These are phyloP conservation scores for Calonectria pauciramosa DNA, from an alignment of 2,329 filamentous ascomycete genomes.

Conservation along the genomic window DNA sequence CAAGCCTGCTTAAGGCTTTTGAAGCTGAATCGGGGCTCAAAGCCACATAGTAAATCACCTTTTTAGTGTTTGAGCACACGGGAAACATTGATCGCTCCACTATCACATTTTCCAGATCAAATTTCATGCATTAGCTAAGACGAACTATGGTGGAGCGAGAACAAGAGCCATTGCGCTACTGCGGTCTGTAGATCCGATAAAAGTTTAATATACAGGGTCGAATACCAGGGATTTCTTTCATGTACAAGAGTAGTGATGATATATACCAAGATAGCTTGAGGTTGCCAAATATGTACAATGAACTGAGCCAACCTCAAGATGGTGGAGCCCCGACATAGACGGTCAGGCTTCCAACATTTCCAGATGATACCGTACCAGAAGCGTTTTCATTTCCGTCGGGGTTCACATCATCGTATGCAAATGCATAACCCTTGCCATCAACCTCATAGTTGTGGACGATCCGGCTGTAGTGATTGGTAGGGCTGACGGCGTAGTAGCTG, in stretches of 20 bases:
- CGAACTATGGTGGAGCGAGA: no score
- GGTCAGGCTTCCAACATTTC: constrained; percentile 41
- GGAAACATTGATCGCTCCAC: no score
- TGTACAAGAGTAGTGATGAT: not conserved
- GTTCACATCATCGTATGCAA: constrained; percentile 78
- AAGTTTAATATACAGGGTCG: not conserved
- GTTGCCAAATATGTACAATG: constrained; percentile 1
- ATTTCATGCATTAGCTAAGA: not conserved
- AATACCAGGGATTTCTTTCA: not conserved
- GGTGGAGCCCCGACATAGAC: constrained; percentile 45
- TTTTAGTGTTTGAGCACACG: no score
- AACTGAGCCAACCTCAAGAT: not conserved
- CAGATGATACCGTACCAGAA: constrained; percentile 50
- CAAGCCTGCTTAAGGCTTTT: no score
- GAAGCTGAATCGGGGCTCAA: no score
- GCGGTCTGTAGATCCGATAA: not conserved
- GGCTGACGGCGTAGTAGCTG: constrained; percentile 60
- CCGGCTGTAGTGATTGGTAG: constrained; percentile 69
- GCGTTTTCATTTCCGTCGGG: constrained; percentile 68
- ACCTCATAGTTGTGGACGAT: constrained; percentile 72
- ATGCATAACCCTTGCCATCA: constrained; percentile 74
- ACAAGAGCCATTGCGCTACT: not conserved
- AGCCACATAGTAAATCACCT: no score
- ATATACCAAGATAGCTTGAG: not conserved
- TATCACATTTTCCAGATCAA: not conserved